Percentiles rank a stretch among this genome's conserved stretches.
These are phyloP conservation scores for Amanita inopinata DNA, from an alignment of 768 basidiomycete genomes.

Conservation along the genomic window DNA sequence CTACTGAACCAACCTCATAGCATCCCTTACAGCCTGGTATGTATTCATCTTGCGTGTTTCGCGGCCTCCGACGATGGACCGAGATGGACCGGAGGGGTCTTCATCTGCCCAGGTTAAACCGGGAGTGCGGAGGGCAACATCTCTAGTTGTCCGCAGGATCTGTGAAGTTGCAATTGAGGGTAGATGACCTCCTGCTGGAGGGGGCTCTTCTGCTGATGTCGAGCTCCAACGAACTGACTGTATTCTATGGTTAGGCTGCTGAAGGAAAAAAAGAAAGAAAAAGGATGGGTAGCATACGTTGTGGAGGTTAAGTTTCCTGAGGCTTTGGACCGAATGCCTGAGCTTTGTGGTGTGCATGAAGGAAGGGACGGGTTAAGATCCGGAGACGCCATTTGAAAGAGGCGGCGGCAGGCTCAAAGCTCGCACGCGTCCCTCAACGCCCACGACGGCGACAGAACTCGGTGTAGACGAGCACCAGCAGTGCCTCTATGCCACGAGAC, in stretches of 20 bases:
- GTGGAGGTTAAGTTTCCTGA: constrained; percentile 11
- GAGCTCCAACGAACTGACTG: constrained; percentile 38
- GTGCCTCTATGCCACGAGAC: no score
- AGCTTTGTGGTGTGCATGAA: constrained; percentile 29
- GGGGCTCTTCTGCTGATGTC: constrained; percentile 43
- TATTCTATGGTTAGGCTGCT: neutral
- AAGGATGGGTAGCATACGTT: neutral
- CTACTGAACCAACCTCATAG: constrained; percentile 51
- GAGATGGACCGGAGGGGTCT: constrained; percentile 31
- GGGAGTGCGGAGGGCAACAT: constrained; percentile 61
- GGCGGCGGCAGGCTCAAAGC: constrained; percentile 2
- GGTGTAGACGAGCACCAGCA: no score
- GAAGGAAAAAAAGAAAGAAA: neutral
- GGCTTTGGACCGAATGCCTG: constrained; percentile 16
- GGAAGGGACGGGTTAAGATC: constrained; percentile 32
- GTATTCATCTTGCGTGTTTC: constrained; percentile 94
- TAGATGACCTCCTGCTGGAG: constrained; percentile 73
- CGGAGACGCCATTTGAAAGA: constrained; percentile 18
- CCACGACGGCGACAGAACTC: no score
- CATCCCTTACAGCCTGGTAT: constrained; percentile 89
- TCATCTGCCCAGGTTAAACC: constrained; percentile 67
- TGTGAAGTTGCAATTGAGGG: constrained; percentile 64
- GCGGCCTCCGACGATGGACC: constrained; percentile 53
- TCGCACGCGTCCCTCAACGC: no score
- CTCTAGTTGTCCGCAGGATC: constrained; percentile 54